Evolutionary conservation across 352 stramenopile species (phyloP).

Genomic region (Phytophthora sp.): DNA sequence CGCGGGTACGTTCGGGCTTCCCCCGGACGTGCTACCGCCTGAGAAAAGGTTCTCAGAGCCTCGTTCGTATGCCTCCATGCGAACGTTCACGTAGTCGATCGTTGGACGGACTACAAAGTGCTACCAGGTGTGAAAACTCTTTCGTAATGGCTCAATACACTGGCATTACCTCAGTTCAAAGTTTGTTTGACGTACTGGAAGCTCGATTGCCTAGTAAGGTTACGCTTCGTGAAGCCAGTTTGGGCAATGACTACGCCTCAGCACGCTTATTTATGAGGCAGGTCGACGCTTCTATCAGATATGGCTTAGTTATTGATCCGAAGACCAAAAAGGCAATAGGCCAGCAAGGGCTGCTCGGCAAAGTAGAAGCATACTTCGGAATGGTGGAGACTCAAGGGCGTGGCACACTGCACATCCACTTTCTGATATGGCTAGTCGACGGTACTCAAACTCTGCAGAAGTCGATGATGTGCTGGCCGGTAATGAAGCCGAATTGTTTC

Average conservation of each 20-base stretch:
- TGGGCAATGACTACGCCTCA: slow-evolving; percentile 5
- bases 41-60: too few relatives aligned
- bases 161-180: neutral
- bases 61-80: too few relatives aligned
- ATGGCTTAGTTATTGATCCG: slow-evolving; percentile 3
- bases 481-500: neutral
- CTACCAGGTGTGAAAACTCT: too few relatives aligned
- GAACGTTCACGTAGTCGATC: too few relatives aligned
- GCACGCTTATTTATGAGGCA: slow-evolving; percentile 10
- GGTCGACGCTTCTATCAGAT: slow-evolving; percentile 3
- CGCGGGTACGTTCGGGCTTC: too few relatives aligned
- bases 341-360: neutral
- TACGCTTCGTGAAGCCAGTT: neutral
- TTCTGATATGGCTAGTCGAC: slow-evolving; percentile 8
- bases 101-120: too few relatives aligned
- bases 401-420: slow-evolving; percentile 9
- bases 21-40: too few relatives aligned
- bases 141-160: slow-evolving; percentile 4
- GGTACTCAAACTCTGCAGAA: neutral
- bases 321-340: neutral
- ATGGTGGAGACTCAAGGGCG: slow-evolving; percentile 12
- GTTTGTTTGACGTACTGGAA: neutral
- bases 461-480: neutral
- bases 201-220: slow-evolving; percentile 2
- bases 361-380: slow-evolving; percentile 4